These are phyloP conservation scores for Nothomitra cinnamomea DNA, from an alignment of 2,329 filamentous ascomycete species.

Conservation along the genomic window DNA sequence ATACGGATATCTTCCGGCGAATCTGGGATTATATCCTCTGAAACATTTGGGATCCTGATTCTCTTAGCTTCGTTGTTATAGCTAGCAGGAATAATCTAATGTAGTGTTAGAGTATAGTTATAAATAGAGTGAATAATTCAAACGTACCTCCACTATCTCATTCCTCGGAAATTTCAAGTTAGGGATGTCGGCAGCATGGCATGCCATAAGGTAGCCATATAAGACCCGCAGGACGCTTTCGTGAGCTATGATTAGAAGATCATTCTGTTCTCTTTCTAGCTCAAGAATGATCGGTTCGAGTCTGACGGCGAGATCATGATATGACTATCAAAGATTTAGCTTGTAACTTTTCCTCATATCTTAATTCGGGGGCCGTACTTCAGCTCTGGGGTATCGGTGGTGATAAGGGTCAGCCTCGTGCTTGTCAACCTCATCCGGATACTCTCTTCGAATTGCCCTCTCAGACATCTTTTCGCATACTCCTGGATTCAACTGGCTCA, in stretches of 20 bases:
- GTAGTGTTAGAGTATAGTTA: background rate
- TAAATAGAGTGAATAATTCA: background rate
- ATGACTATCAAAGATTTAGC: constrained; percentile 45
- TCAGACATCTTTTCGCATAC: constrained; percentile 92
- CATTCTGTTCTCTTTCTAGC: constrained; percentile 88
- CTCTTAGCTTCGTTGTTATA: constrained; percentile 94
- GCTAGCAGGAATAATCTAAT: constrained; percentile 73
- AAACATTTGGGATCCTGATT: constrained; percentile 62
- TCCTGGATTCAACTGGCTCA: constrained; percentile 94
- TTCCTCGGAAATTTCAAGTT: constrained; percentile 85
- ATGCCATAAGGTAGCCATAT: constrained; percentile 97
- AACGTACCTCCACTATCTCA: constrained; percentile 74
- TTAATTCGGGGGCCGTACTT: constrained; percentile 36
- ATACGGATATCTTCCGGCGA: constrained; percentile 72
- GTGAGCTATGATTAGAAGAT: constrained; percentile 95
- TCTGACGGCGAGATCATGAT: constrained; percentile 94
- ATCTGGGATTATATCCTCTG: constrained; percentile 47
- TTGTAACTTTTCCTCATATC: background rate
- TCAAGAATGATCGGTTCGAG: constrained; percentile 96
- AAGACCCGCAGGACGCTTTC: constrained; percentile 94
- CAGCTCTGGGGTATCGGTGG: constrained; percentile 84
- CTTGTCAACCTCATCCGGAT: constrained; percentile 81
- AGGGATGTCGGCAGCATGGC: constrained; percentile 87
- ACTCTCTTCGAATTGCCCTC: constrained; percentile 58
- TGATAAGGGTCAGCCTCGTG: constrained; percentile 93